These are phyloP conservation scores for Penicillium sp. DNA, from an alignment of 2,329 filamentous ascomycete genomes.

Conservation along the genomic window DNA sequence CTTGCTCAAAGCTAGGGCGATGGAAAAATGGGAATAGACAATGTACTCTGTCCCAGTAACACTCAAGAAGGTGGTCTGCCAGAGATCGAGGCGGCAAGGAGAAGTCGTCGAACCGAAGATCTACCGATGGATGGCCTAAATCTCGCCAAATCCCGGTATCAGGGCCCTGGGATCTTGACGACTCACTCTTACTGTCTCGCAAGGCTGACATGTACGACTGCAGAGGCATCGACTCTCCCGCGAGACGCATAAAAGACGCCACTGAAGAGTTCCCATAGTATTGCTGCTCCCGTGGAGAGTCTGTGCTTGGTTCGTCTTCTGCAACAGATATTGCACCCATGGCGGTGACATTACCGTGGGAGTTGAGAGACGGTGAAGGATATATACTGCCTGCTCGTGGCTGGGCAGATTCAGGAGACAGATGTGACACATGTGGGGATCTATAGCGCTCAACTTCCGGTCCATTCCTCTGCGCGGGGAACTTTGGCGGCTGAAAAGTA, in stretches of 20 bases:
- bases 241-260: conserved; percentile 42
- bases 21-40: conserved; percentile 48
- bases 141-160: conserved; percentile 12
- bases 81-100: conserved; percentile 41
- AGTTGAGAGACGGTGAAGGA: conserved; percentile 13
- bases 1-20: conserved; percentile 40
- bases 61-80: conserved; percentile 42
- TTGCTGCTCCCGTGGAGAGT: conserved; percentile 27
- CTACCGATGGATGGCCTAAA: conserved; percentile 12
- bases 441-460: background rate
- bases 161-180: conserved; percentile 3
- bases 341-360: conserved; percentile 32
- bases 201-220: conserved; percentile 15
- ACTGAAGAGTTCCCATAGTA: conserved; percentile 44
- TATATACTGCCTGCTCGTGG: conserved; percentile 5
- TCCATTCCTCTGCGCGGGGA: background rate
- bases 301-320: conserved; percentile 20
- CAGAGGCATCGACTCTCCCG: conserved; percentile 28
- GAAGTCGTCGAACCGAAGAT: conserved; percentile 32
- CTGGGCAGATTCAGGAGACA: background rate
- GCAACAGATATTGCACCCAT: conserved; percentile 42
- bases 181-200: conserved; percentile 4
- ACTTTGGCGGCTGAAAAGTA: background rate
- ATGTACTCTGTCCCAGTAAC: conserved; percentile 42
- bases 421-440: background rate